Percentiles rank a stretch among this genome's conserved stretches.
phyloP scores from a whole-genome alignment of 768 basidiomycete genomes.

The Leccinum barrowsii region DNA sequence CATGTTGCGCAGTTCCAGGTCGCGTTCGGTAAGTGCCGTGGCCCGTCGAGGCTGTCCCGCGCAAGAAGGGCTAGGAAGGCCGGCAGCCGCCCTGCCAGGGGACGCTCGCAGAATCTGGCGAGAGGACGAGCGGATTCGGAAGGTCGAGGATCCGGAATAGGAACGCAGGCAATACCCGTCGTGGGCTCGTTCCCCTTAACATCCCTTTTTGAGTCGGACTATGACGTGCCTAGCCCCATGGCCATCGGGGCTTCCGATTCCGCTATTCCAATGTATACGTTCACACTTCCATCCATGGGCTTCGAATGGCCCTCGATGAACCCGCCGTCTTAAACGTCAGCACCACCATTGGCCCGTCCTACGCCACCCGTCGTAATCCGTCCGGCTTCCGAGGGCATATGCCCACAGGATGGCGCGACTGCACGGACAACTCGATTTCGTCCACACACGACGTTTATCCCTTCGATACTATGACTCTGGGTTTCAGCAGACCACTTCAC shows the following conservation, averaged over 20 bases:
- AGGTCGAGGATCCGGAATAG: conserved; percentile 11
- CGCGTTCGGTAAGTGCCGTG: conserved; percentile 23
- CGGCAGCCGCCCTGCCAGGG: conserved; percentile 3
- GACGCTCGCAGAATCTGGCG: conserved; percentile 7
- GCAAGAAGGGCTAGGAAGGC: conserved; percentile 3
- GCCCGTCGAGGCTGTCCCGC: conserved; percentile 13
- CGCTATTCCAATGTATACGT: conserved; percentile 16
- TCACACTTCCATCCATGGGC: conserved; percentile 10
- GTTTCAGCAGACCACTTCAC: not conserved
- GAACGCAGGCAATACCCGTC: conserved; percentile 11
- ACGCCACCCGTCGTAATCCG: conserved; percentile 12
- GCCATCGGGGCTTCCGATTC: conserved; percentile 30
- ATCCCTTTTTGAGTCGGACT: conserved; percentile 17
- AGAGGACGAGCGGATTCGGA: conserved; percentile 19
- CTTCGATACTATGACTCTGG: not conserved
- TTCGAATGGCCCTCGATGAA: conserved; percentile 23
- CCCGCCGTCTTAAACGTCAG: conserved; percentile 9
- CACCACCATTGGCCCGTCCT: not conserved
- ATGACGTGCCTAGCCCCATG: conserved; percentile 21
- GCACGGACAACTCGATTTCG: not conserved
- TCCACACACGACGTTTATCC: not conserved
- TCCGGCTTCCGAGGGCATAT: conserved; percentile 8
- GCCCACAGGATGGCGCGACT: conserved; percentile 9
- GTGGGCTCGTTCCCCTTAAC: conserved; percentile 8
- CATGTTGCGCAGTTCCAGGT: not conserved